A percentile compares a stretch with the other conserved stretches of the same genome.
These are phyloP conservation scores for Sporisorium scitamineum DNA, from an alignment of 1,284 basidiomycete species.

Conservation along the genomic window DNA sequence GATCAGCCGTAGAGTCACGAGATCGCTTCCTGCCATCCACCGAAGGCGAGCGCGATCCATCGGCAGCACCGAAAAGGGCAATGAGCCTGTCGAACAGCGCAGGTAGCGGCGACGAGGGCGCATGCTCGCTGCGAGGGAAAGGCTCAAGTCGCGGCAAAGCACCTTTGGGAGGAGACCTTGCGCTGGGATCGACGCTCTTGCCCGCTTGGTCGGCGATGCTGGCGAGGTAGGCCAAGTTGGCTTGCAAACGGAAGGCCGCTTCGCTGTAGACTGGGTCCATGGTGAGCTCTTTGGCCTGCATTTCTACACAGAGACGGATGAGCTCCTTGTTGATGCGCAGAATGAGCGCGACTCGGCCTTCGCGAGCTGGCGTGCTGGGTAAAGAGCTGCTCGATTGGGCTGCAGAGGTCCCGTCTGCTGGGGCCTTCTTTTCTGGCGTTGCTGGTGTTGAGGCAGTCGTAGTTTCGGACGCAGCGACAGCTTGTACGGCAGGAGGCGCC, in stretches of 20 bases:
- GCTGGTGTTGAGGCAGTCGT: constrained; percentile 8
- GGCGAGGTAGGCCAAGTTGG: constrained; percentile 54
- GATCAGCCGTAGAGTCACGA: constrained; percentile 25
- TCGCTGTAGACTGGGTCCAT: constrained; percentile 48
- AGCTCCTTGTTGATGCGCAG: constrained; percentile 63
- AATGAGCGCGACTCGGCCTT: constrained; percentile 45
- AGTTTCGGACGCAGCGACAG: neutral
- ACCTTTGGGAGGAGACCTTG: constrained; percentile 14
- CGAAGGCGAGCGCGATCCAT: constrained; percentile 6
- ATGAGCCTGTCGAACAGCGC: constrained; percentile 48
- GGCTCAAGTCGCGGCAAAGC: constrained; percentile 39
- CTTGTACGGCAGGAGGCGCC: neutral
- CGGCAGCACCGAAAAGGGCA: constrained; percentile 17
- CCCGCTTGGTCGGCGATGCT: constrained; percentile 50
- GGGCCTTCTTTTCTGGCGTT: constrained; percentile 22
- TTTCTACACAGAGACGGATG: constrained; percentile 56
- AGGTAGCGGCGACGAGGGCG: constrained; percentile 35
- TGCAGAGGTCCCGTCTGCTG: neutral
- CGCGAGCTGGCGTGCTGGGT: constrained; percentile 33
- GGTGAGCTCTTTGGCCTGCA: constrained; percentile 45
- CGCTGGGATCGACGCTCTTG: constrained; percentile 14
- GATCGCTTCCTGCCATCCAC: constrained; percentile 30
- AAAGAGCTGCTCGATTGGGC: constrained; percentile 4
- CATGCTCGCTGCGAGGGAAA: constrained; percentile 43
- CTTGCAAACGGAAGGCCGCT: constrained; percentile 50